phyloP scores from a whole-genome alignment of 1,139 yeast species.

The Hyphopichia pseudoburtonii region DNA sequence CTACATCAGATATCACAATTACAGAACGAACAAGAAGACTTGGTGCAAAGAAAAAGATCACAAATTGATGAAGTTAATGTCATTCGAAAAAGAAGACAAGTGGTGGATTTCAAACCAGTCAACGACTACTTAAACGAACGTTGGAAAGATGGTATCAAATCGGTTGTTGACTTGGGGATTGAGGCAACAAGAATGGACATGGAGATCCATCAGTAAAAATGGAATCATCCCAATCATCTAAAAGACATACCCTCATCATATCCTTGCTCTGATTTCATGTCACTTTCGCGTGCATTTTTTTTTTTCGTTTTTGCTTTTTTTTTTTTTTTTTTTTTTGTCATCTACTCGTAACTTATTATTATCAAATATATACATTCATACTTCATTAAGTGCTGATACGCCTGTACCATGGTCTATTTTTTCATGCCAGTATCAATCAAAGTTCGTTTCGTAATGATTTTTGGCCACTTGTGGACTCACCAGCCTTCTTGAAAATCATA shows the following conservation, averaged over 20 bases:
- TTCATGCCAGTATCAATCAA: too few species aligned
- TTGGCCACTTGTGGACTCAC: not conserved
- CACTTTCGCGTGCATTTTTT: not conserved
- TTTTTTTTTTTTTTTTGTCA: too few species aligned
- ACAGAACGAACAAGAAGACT: constrained; percentile 14
- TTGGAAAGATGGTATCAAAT: constrained; percentile 42
- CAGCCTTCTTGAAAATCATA: constrained; percentile 55
- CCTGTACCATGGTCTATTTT: too few species aligned
- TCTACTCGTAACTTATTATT: too few species aligned
- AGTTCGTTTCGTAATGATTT: not conserved
- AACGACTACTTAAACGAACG: constrained; percentile 31
- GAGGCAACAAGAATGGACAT: constrained; percentile 23
- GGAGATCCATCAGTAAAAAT: constrained; percentile 7
- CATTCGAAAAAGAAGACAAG: constrained; percentile 34
- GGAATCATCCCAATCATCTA: not conserved
- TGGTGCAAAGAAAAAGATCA: constrained; percentile 28
- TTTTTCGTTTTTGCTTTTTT: not conserved
- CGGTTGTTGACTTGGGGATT: constrained; percentile 37
- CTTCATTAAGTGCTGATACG: too few species aligned
- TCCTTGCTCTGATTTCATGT: too few species aligned
- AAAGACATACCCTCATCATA: too few species aligned
- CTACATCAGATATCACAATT: constrained; percentile 17
- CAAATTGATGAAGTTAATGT: constrained; percentile 29
- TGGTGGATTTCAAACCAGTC: constrained; percentile 33
- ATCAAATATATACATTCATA: too few species aligned